Evolutionary conservation across 352 stramenopile genomes (phyloP).

Genomic region (Phytophthora europaea): DNA sequence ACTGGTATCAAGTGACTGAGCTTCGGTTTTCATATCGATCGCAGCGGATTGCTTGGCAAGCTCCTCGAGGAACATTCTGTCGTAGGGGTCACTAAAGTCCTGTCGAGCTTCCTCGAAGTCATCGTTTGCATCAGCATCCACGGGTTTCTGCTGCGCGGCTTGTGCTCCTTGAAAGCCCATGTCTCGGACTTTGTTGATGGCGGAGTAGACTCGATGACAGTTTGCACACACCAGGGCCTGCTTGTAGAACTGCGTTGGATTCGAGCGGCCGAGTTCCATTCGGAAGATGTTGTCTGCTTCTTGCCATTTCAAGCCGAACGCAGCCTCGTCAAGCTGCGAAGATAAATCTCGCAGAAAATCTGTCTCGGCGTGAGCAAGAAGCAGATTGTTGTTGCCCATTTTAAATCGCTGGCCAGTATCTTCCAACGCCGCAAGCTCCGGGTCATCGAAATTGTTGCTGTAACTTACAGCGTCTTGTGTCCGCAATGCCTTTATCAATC

Average conservation of each 20-base stretch:
- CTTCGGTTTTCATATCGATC: conserved; percentile 6
- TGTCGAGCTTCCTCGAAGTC: background rate
- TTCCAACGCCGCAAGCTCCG: conserved; percentile 25
- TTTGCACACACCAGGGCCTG: conserved; percentile 79
- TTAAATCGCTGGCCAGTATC: conserved; percentile 72
- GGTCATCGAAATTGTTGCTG: conserved; percentile 19
- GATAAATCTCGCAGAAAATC: conserved; percentile 48
- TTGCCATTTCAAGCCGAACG: conserved; percentile 62
- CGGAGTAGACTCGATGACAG: conserved; percentile 76
- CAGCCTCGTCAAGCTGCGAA: conserved; percentile 18
- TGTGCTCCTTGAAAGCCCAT: conserved; percentile 48
- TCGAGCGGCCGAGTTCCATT: conserved; percentile 67
- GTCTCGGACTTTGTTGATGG: conserved; percentile 63
- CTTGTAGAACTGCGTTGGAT: conserved; percentile 84
- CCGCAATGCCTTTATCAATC: conserved; percentile 8
- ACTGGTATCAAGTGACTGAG: background rate
- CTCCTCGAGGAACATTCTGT: conserved; percentile 75
- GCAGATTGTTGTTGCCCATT: conserved; percentile 80
- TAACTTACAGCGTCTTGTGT: background rate
- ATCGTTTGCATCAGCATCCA: background rate
- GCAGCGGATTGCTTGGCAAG: conserved; percentile 61
- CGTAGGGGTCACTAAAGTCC: conserved; percentile 40
- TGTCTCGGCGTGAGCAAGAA: conserved; percentile 70
- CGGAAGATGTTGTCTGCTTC: conserved; percentile 72
- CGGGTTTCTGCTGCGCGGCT: background rate